Percentiles rank a stretch among this genome's conserved stretches.
Evolutionary conservation across 352 stramenopile genomes (phyloP).

Genomic region (Thraustotheca clavata): DNA sequence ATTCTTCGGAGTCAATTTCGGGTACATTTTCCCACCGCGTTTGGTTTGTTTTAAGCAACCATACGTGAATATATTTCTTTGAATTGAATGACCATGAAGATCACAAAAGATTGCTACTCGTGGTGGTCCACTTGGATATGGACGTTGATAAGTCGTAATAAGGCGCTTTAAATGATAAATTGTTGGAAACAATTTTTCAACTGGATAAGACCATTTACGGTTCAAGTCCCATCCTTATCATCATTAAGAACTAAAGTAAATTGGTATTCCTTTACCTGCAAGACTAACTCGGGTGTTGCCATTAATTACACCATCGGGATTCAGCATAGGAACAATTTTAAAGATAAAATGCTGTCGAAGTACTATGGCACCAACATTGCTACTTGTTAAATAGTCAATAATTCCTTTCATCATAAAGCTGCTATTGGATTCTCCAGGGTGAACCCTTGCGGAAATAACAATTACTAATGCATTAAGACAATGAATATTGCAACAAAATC

Average conservation of each 20-base stretch:
- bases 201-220: conserved; percentile 64
- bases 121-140: conserved; percentile 23
- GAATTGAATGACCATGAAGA: conserved; percentile 73
- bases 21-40: not conserved
- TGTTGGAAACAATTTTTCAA: conserved; percentile 75
- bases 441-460: conserved; percentile 80
- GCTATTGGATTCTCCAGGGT: conserved; percentile 83
- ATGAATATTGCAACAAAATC: not conserved
- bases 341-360: conserved; percentile 81
- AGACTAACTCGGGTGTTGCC: conserved; percentile 87
- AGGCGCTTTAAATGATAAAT: conserved; percentile 71
- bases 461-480: conserved; percentile 35
- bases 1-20: conserved; percentile 25
- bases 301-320: conserved; percentile 88
- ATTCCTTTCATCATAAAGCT: conserved; percentile 92
- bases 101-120: conserved; percentile 78
- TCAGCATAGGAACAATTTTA: conserved; percentile 90
- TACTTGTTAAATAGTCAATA: conserved; percentile 81
- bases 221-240: conserved; percentile 58
- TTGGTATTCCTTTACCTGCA: conserved; percentile 29
- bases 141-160: conserved; percentile 46
- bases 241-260: not conserved
- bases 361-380: conserved; percentile 42
- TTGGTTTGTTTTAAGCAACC: conserved; percentile 40
- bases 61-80: conserved; percentile 82